Base-by-base conservation (phyloP, 306 rosid genomes). In the Begonia loranthoides region DNA sequence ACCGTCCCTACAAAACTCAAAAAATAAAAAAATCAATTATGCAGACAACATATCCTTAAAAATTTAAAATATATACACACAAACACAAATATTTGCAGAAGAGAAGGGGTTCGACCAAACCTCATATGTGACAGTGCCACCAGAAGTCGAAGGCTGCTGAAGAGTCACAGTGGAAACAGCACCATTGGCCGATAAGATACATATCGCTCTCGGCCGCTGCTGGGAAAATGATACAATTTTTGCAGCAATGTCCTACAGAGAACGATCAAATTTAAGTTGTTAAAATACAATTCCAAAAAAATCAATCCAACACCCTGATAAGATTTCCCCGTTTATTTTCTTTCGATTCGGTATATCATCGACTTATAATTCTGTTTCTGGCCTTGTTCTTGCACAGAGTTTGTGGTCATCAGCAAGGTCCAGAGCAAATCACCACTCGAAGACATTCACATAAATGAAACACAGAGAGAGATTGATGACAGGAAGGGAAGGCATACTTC, bases 51-150 rank as follows among this genome's bases (percentile, higher is more conserved):
- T n/a, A n/a, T n/a, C n/a, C 61, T 52, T 15, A 47, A 16, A 47
- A 51, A 41, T 10, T 41, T 33, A 33, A 49, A 17, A 17, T 16
- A 48, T 6, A 4, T 3, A 47, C 7, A 50, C 3, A 13, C 19
- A 15, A 17, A 5, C 4, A 40, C 16, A 7, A 36, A 15, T 6
- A 34, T 15, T 6, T 48, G 15, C 11, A 12, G 13, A 39, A 15
- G 12, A 15, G 19, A 15, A 34, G 15, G 33, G 11, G 33, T 14
- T n/a, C 17, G 53, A 51, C n/a, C 66, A 38, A 47, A 83, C 99
- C 94, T 92, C 96, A 3, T 80, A 86, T 54, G 94, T 92, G 74
- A 86, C 96, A 1, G 87, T 62, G 74, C 96, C 99, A 47, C 96
- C 94, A 2, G 88, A 86, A 57, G 84, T 70, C 22, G 93, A 78